A percentile compares a stretch with the other conserved stretches of the same genome.
Conservation (phyloP, 768 basidiomycete species). For the Termitomyces sp. region DNA sequence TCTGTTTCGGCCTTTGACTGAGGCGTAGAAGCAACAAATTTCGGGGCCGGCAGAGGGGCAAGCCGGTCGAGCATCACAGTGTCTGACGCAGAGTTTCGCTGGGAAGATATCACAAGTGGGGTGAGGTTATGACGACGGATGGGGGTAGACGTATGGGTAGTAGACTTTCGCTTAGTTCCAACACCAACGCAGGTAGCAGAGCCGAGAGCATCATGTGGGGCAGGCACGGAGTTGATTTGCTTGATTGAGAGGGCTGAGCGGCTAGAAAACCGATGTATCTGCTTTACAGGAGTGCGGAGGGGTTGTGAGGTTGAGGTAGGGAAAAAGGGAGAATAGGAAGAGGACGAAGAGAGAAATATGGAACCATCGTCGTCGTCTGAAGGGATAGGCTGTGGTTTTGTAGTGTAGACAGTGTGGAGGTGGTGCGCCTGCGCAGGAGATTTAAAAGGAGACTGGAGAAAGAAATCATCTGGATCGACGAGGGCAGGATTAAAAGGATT, state of each 20-base stretch:
- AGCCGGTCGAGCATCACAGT: slow-evolving; percentile 42
- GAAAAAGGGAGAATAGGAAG: slow-evolving; percentile 36
- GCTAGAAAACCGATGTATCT: slow-evolving; percentile 31
- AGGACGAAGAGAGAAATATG: slow-evolving; percentile 50
- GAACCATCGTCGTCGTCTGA: slow-evolving; percentile 53
- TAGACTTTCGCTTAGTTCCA: slow-evolving; percentile 67
- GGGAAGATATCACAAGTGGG: slow-evolving; percentile 42
- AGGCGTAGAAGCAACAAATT: slow-evolving; percentile 42
- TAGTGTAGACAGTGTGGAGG: slow-evolving; percentile 27
- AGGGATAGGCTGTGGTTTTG: slow-evolving; percentile 37
- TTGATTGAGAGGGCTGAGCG: slow-evolving; percentile 38
- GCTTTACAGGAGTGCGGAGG: slow-evolving; percentile 59
- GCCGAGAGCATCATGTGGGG: slow-evolving; percentile 16
- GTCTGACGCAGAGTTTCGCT: slow-evolving; percentile 32
- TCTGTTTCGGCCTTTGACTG: slow-evolving; percentile 54
- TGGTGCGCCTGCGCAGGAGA: slow-evolving; percentile 37
- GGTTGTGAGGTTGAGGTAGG: slow-evolving; percentile 41
- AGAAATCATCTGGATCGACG: slow-evolving; percentile 44
- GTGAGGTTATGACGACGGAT: slow-evolving; percentile 45
- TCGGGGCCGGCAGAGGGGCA: slow-evolving; percentile 50
- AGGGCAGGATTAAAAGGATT: slow-evolving; percentile 18
- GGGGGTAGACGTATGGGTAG: slow-evolving; percentile 46
- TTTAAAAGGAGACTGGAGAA: slow-evolving; percentile 48
- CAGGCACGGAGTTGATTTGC: slow-evolving; percentile 25
- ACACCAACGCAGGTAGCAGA: slow-evolving; percentile 30